A percentile compares a stretch with the other conserved stretches of the same genome.
phyloP scores from a whole-genome alignment of 495 filamentous ascomycete genomes.

The Amorphotheca resinae region DNA sequence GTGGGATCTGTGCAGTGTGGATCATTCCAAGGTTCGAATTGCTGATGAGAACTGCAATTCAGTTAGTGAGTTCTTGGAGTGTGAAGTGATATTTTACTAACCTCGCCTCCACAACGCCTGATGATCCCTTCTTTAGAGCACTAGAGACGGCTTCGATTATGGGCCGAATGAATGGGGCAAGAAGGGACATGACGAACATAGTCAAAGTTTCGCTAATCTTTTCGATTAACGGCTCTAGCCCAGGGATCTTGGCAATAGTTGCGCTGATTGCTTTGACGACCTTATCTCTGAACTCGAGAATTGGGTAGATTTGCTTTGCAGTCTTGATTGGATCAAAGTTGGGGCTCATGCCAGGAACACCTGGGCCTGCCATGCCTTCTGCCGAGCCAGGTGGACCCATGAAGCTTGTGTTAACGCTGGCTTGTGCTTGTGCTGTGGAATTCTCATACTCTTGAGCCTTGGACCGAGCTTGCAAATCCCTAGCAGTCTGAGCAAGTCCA shows the following conservation, averaged over 20 bases:
- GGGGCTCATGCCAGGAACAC: conserved; percentile 57
- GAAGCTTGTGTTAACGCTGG: conserved; percentile 29
- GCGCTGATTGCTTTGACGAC: conserved; percentile 73
- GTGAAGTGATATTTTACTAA: neutral
- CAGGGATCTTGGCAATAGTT: conserved; percentile 85
- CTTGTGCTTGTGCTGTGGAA: conserved; percentile 12
- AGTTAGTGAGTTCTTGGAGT: neutral
- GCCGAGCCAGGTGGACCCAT: conserved; percentile 35
- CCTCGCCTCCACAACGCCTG: conserved; percentile 61
- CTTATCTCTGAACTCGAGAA: conserved; percentile 85
- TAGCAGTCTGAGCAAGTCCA: conserved; percentile 64
- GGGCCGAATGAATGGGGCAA: conserved; percentile 81
- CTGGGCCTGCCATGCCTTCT: conserved; percentile 35
- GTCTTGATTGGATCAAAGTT: conserved; percentile 76
- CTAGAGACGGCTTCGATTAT: conserved; percentile 81
- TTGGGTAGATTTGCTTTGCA: conserved; percentile 79
- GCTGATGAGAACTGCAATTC: conserved; percentile 50
- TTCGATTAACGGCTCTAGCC: conserved; percentile 72
- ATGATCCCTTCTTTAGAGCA: conserved; percentile 70
- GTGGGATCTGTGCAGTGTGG: conserved; percentile 78
- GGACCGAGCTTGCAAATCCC: conserved; percentile 59
- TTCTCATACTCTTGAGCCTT: conserved; percentile 63
- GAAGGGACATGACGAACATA: conserved; percentile 74
- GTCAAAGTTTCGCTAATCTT: conserved; percentile 87
- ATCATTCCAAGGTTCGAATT: conserved; percentile 86